Evolutionary conservation across 441 rosid species (phyloP), one percentile per base, ranked within the genome.

Genomic region (Codiaeum variegatum): DNA sequence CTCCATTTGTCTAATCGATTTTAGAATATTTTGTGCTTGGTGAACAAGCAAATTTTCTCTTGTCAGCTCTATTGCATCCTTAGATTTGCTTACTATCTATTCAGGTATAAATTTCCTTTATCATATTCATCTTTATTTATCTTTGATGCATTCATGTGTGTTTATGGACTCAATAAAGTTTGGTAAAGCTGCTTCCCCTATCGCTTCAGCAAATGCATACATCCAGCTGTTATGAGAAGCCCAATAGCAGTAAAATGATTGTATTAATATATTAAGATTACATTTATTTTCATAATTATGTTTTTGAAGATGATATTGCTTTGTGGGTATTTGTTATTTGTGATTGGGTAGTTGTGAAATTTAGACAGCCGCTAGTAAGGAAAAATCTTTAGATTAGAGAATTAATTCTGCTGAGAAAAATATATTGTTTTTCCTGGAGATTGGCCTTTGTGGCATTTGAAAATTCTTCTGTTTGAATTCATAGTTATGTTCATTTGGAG

Each of bases 161-260:
- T n/a, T n/a, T n/a, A n/a, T n/a, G n/a, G n/a, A n/a, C n/a, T n/a
- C n/a, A n/a, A n/a, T n/a, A n/a, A n/a, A n/a, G n/a, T 88, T 68
- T 84, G 92, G 77, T 89, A 90, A 11, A 91, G 99, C 77, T 91
- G 95, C 87, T 95, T 95, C 69, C 99, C 99, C 83, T 87, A 85
- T 65, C 82, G 85, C 88, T 94, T 91, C 82, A 95, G 72, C 51
- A 87, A 71, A 82, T 88, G 83, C 90, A 95, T 84, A 81, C 94
- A 93, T 51, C 88, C 91, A 71, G 97, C 90, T 13, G 95, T 90
- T 4, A 69, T 32, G 71, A 91, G 90, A 68, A 95, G 82, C 52
- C 91, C 95, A 38, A 90, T 8, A 18, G 94, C 95, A 58, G 88
- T 86, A 10, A 85, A 64, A n/a, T n/a, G 66, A 21, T 62, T 36